Conservation (phyloP, 1,139 yeast genomes). For the Lizanozyma gosingica region DNA sequence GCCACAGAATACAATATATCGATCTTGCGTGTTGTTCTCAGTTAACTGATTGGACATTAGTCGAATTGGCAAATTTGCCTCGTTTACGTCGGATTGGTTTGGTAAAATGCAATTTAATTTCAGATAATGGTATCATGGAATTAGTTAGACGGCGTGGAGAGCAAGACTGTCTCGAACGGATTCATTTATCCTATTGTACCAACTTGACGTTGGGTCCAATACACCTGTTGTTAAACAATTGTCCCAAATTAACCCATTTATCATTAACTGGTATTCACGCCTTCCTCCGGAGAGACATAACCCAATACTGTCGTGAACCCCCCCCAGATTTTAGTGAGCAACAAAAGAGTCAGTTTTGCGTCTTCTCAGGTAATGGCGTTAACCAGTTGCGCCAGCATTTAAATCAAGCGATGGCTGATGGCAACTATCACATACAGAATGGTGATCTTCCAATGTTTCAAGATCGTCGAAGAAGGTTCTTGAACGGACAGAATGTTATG, state of each 20-base stretch:
- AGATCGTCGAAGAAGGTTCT: background rate
- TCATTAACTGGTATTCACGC: slow-evolving; percentile 85
- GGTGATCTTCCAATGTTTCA: background rate
- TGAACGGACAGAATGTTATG: background rate
- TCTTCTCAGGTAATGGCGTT: slow-evolving; percentile 89
- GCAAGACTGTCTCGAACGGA: slow-evolving; percentile 76
- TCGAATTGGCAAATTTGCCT: slow-evolving; percentile 69
- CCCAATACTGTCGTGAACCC: slow-evolving; percentile 86
- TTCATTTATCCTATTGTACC: slow-evolving; percentile 87
- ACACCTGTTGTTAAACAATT: slow-evolving; percentile 62
- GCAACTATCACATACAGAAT: background rate
- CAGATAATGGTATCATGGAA: slow-evolving; percentile 78
- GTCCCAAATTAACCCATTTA: slow-evolving; percentile 82
- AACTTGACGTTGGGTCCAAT: slow-evolving; percentile 67
- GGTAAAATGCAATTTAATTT: slow-evolving; percentile 83
- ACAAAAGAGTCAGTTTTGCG: slow-evolving; percentile 84
- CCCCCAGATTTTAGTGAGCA: slow-evolving; percentile 88
- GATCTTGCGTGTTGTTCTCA: slow-evolving; percentile 94
- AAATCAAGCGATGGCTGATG: slow-evolving; percentile 26
- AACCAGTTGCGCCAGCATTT: slow-evolving; percentile 58
- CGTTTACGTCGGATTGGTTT: slow-evolving; percentile 84
- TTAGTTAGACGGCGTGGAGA: slow-evolving; percentile 67
- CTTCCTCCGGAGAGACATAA: slow-evolving; percentile 76
- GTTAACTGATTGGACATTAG: slow-evolving; percentile 75
- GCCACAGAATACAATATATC: slow-evolving; percentile 83